phyloP scores from a whole-genome alignment of 352 stramenopile genomes.

The Globisporangium spinosum region DNA sequence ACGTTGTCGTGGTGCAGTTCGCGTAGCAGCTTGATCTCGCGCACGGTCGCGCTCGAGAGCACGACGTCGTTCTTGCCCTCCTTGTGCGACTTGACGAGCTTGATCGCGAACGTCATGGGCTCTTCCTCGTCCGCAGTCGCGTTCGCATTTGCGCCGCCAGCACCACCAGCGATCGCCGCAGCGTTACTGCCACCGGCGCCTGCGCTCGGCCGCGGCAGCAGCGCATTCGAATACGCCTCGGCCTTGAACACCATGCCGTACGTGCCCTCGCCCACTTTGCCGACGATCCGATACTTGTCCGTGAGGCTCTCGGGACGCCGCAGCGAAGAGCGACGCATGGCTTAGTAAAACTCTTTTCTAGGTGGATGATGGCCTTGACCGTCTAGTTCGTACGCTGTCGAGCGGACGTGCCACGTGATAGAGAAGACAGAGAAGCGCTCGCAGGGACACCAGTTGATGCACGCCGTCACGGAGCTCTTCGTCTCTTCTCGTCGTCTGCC shows the following conservation, averaged over 20 bases:
- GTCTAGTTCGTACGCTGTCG: not conserved
- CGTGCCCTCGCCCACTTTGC: constrained; percentile 87
- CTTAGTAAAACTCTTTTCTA: not conserved
- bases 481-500: not conserved
- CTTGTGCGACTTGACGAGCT: constrained; percentile 88
- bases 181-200: constrained; percentile 3
- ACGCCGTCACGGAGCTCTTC: not conserved
- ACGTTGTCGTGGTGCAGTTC: constrained; percentile 89
- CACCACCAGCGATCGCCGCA: constrained; percentile 2
- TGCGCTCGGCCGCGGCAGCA: constrained; percentile 33
- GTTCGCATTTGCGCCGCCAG: constrained; percentile 1
- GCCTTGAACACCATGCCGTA: constrained; percentile 90
- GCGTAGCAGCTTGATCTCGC: constrained; percentile 89
- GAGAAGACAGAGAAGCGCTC: not conserved
- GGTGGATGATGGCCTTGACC: too few relatives aligned
- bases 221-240: constrained; percentile 51
- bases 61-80: constrained; percentile 89
- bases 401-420: not conserved
- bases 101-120: constrained; percentile 84
- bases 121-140: constrained; percentile 53
- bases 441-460: not conserved
- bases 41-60: constrained; percentile 81
- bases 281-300: constrained; percentile 82
- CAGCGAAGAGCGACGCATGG: constrained; percentile 59
- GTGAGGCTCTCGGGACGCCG: constrained; percentile 67